These are phyloP conservation scores for Gomphus bonarii DNA, from an alignment of 1,284 basidiomycete species.

Conservation along the genomic window DNA sequence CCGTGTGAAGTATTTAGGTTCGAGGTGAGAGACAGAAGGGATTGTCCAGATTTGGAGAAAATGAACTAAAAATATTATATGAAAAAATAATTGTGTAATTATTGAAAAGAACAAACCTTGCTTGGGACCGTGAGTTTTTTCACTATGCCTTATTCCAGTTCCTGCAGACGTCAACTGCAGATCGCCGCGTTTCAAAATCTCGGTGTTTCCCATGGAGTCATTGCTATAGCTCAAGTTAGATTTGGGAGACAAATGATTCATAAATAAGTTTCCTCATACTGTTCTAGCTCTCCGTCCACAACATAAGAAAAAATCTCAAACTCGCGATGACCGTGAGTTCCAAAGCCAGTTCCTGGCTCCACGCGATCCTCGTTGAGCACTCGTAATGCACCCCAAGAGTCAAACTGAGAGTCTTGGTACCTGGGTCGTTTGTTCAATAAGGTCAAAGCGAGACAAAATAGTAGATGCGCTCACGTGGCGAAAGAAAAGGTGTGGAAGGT, in stretches of 20 bases:
- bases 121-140: constrained; percentile 48
- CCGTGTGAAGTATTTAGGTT: constrained; percentile 77
- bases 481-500: constrained; percentile 85
- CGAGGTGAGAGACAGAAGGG: constrained; percentile 46
- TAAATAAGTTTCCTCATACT: constrained; percentile 34
- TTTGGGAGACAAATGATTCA: background rate
- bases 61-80: constrained; percentile 37
- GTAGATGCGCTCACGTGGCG: constrained; percentile 42
- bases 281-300: constrained; percentile 57
- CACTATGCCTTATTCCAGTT: constrained; percentile 80
- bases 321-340: constrained; percentile 74
- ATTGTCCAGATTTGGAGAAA: constrained; percentile 86
- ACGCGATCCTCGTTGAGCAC: constrained; percentile 91
- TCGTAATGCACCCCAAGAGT: constrained; percentile 52
- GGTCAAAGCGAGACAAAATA: background rate
- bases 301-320: constrained; percentile 83
- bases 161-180: constrained; percentile 88
- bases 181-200: constrained; percentile 80
- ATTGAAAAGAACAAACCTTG: constrained; percentile 18
- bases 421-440: constrained; percentile 21
- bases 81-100: background rate
- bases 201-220: constrained; percentile 85
- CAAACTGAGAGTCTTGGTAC: constrained; percentile 52
- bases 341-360: constrained; percentile 69
- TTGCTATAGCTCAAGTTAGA: constrained; percentile 32